A percentile compares a stretch with the other conserved stretches of the same genome.
Evolutionary conservation across 495 filamentous ascomycete genomes (phyloP).

Genomic region (Hypoxylon rickii): DNA sequence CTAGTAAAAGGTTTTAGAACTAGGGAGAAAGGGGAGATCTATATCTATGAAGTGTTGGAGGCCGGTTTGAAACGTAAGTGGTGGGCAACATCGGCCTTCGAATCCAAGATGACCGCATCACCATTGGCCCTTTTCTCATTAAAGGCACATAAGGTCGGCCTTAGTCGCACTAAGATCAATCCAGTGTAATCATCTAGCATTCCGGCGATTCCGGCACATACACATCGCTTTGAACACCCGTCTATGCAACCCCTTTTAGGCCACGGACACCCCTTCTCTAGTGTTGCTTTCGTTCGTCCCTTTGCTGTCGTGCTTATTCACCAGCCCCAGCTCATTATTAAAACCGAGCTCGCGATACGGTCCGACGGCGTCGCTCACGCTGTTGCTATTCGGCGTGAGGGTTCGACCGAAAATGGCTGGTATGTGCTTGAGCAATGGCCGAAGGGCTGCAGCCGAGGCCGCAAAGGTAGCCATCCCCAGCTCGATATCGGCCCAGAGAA

Average conservation of each 20-base stretch:
- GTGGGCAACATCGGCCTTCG: no score
- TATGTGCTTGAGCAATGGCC: slow-evolving; percentile 32
- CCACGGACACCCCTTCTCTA: slow-evolving; percentile 2
- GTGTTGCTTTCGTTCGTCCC: not conserved
- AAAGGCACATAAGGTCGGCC: no score
- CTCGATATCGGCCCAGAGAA: slow-evolving; percentile 40
- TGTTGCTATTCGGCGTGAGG: slow-evolving; percentile 9
- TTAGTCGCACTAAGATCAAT: no score
- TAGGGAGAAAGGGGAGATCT: no score
- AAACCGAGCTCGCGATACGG: slow-evolving; percentile 24
- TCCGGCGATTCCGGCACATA: no score
- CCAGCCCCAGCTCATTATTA: slow-evolving; percentile 12
- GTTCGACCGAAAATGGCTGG: slow-evolving; percentile 14
- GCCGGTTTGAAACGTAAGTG: no score
- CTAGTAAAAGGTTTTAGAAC: no score
- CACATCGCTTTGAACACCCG: no score
- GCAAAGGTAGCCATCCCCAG: slow-evolving; percentile 37
- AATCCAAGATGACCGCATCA: no score
- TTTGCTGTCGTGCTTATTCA: not conserved
- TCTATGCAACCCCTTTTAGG: not conserved
- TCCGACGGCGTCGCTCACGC: slow-evolving; percentile 15
- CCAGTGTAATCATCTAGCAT: no score
- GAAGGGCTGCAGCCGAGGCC: slow-evolving; percentile 31
- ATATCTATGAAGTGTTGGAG: no score
- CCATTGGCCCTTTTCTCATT: no score